Conservation (phyloP, 2,329 filamentous ascomycete genomes). For the Triangularia verruculosa region DNA sequence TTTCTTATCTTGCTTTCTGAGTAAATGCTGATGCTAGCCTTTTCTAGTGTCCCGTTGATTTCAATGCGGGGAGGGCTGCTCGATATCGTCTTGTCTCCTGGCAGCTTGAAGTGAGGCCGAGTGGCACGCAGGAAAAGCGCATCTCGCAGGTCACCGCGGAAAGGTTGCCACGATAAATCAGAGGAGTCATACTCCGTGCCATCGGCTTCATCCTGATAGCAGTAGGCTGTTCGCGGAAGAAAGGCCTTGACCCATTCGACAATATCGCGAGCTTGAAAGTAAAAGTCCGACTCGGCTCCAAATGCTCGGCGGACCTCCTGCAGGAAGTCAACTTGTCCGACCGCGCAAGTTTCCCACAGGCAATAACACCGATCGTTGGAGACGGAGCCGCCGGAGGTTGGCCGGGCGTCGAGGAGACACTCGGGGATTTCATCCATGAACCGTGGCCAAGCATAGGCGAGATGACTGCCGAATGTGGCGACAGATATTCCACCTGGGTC, state of each 20-base stretch:
- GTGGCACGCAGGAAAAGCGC: background rate
- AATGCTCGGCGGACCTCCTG: conserved; percentile 71
- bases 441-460: conserved; percentile 21
- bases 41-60: conserved; percentile 14
- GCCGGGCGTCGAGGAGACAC: conserved; percentile 14
- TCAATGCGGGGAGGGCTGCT: conserved; percentile 15
- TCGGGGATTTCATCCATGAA: conserved; percentile 21
- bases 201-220: background rate
- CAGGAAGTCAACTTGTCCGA: conserved; percentile 66
- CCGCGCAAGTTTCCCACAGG: conserved; percentile 45
- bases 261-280: conserved; percentile 54
- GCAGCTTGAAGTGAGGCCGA: background rate
- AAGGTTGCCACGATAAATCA: background rate
- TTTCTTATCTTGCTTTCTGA: background rate
- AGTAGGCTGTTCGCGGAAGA: conserved; percentile 25
- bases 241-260: conserved; percentile 44
- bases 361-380: conserved; percentile 41
- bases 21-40: background rate
- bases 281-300: conserved; percentile 64
- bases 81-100: background rate
- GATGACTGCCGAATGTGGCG: conserved; percentile 22
- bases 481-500: conserved; percentile 15
- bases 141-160: conserved; percentile 17
- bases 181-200: background rate
- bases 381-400: conserved; percentile 38